Percentiles rank a stretch among this genome's conserved stretches.
Evolutionary conservation across 2,329 filamentous ascomycete genomes (phyloP).

Genomic region (Alternaria brassicicola): DNA sequence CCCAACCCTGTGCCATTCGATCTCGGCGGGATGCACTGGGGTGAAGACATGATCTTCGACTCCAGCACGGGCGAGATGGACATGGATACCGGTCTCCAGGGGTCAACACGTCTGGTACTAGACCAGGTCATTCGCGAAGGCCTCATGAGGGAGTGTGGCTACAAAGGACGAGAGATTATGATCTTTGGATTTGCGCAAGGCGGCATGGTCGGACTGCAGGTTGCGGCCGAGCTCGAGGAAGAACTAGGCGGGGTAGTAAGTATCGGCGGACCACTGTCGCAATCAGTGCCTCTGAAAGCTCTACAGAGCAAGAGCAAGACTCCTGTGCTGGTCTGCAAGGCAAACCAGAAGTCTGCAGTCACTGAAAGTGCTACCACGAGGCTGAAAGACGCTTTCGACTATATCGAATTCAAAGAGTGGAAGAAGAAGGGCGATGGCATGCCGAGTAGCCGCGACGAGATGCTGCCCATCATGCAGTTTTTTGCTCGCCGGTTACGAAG

Average conservation of each 20-base stretch:
- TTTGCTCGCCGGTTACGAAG: slow-evolving; percentile 69
- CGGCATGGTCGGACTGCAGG: slow-evolving; percentile 60
- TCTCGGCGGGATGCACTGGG: slow-evolving; percentile 69
- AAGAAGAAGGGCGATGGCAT: slow-evolving; percentile 73
- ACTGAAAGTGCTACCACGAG: slow-evolving; percentile 68
- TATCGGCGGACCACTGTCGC: slow-evolving; percentile 66
- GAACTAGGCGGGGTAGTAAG: slow-evolving; percentile 66
- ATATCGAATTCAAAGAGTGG: slow-evolving; percentile 49
- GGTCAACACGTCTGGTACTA: slow-evolving; percentile 50
- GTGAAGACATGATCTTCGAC: slow-evolving; percentile 64
- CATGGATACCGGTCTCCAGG: slow-evolving; percentile 60
- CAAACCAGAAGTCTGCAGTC: slow-evolving; percentile 58
- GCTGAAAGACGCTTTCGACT: slow-evolving; percentile 68
- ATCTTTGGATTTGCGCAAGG: slow-evolving; percentile 65
- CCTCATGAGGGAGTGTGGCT: slow-evolving; percentile 58
- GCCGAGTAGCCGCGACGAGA: slow-evolving; percentile 83
- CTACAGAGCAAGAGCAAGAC: slow-evolving; percentile 63
- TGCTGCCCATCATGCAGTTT: slow-evolving; percentile 88
- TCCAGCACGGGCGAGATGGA: slow-evolving; percentile 59
- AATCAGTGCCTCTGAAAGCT: slow-evolving; percentile 35
- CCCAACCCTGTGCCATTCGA: slow-evolving; percentile 71
- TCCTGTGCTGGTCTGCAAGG: slow-evolving; percentile 67
- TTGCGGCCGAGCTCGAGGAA: slow-evolving; percentile 46
- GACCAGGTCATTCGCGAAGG: slow-evolving; percentile 53
- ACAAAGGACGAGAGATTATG: slow-evolving; percentile 56